phyloP scores from a whole-genome alignment of 2,329 filamentous ascomycete species.

The Eutypella sp. region DNA sequence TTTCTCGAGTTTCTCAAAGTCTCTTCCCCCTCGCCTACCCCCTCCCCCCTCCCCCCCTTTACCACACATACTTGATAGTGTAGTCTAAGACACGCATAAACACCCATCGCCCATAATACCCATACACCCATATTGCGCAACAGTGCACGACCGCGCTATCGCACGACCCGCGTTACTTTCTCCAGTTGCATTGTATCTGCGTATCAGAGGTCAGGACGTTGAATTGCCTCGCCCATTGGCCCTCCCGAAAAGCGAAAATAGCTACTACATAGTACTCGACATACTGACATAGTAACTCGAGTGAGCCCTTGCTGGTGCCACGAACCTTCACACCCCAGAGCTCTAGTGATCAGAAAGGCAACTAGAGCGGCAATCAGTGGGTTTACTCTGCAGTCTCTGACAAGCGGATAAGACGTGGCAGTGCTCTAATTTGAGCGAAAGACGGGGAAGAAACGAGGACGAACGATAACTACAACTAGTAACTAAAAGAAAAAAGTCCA shows the following conservation, averaged over 20 bases:
- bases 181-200: neutral
- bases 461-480: too few species aligned
- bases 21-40: too few species aligned
- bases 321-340: neutral
- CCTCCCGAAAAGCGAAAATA: neutral
- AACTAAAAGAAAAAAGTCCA: too few species aligned
- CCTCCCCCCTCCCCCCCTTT: neutral
- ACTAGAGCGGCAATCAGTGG: neutral
- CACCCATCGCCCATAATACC: neutral
- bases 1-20: too few species aligned
- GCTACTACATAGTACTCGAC: too few species aligned
- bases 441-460: too few species aligned
- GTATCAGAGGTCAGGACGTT: neutral
- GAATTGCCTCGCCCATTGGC: neutral
- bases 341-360: too few species aligned
- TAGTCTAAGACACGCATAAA: slow-evolving; percentile 1
- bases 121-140: neutral
- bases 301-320: neutral
- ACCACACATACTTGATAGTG: too few species aligned
- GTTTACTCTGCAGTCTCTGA: neutral
- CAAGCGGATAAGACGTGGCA: too few species aligned
- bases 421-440: too few species aligned
- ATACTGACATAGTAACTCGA: too few species aligned
- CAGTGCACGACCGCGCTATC: neutral
- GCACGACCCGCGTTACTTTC: neutral